Conservation (phyloP, 1,284 basidiomycete species). For the Ceratobasidium sp. region DNA sequence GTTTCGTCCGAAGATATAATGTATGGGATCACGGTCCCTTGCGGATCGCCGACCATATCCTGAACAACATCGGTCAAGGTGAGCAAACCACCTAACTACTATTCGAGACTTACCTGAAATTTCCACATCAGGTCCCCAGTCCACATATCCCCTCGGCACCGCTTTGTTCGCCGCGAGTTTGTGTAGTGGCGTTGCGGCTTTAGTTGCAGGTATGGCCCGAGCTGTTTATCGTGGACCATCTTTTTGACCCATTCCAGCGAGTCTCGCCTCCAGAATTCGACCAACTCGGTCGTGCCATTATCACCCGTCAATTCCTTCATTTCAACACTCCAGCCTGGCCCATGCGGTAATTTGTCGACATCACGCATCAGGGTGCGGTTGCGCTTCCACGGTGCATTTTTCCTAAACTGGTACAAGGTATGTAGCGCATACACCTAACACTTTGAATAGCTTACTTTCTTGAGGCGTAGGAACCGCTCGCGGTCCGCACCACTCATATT, state of each 20-base stretch:
- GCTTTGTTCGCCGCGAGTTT: neutral
- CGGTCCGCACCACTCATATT: neutral
- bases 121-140: conserved; percentile 45
- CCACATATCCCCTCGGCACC: conserved; percentile 19
- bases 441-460: neutral
- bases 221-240: neutral
- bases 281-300: neutral
- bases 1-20: conserved; percentile 47
- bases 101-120: conserved; percentile 21
- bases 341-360: conserved; percentile 5
- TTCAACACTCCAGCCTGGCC: neutral
- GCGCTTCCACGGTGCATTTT: neutral
- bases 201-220: neutral
- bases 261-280: conserved; percentile 20
- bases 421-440: neutral
- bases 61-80: neutral
- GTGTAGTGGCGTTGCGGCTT: neutral
- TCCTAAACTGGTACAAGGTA: neutral
- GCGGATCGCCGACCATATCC: neutral
- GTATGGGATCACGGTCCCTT: conserved; percentile 11
- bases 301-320: neutral
- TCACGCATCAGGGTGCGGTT: neutral
- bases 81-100: neutral
- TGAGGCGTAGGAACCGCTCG: neutral
- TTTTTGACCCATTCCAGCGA: neutral